Base-by-base conservation (phyloP, 176 grass and related monocot species). In the Carex cristatella region DNA sequence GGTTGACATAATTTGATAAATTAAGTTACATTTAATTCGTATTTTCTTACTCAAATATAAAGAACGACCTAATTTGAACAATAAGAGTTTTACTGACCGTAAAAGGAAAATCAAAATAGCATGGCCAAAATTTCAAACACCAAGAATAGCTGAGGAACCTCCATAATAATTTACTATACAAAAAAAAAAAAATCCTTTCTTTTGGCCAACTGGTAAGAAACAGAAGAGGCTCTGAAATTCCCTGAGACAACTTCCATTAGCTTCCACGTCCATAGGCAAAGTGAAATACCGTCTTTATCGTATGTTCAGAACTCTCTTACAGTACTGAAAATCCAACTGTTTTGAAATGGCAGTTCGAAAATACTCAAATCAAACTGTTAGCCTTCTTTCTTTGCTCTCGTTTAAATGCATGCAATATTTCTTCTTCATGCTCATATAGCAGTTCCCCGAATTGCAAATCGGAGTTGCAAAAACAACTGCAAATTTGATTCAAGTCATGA, bases 401-500 rank as follows among this genome's bases (percentile, higher is more conserved):
- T 77, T 13, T n/a, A 76, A 77, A 10, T 48, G 9, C 49, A 15
- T 57, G 73, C 49, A 56, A 56, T 77, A 23, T 30, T 49, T 71
- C 68, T 55, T 77, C 2, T 77, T 77, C 9, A 7, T 77, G 48
- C 72, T 57, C 28, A 14, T 57, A 32, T 57, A 78, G 51, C 51
- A 78, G 51, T 78, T 78, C 5, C 14, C 51, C 2, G 10, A 33
- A 33, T 81, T 40, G 56, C 58, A 30, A 62, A 80, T 27, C 18
- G 44, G 4, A 46, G 32, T 81, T 35, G 60, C 19, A 48, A 81
- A 28, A 28, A 64, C 4, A 65, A 44, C 37, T 63, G 33, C 14
- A 14, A 65, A 81, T 19, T 78, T 27, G 4, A 33, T 18, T 90
- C 83, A 90, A 71, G 83, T 81, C 53, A 95, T 85, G 85, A 95